Evolutionary conservation across 176 grass and related monocot genomes (phyloP), one percentile per base, ranked within the genome.

Genomic region (Oryza rufipogon): DNA sequence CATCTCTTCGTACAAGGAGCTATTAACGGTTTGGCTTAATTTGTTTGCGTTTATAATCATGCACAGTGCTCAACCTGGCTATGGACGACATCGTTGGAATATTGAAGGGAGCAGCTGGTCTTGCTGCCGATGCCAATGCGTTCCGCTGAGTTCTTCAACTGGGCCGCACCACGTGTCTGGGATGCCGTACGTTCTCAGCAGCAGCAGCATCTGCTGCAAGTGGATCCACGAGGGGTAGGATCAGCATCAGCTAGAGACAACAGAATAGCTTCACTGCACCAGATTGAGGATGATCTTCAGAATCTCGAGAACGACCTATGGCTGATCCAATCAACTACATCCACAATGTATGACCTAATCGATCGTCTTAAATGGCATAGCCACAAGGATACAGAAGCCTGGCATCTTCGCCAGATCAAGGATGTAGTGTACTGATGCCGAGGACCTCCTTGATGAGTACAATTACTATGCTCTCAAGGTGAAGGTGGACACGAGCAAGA

Each of bases 391-490:
- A 12, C 0, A 41, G 75, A 39, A 17, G 74, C 9, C 1, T 2
- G 36, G 14, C 32, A 38, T 4, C 51, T 76, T 54, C 39, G 22
- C 0, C n/a, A 10, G 5, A 41, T 80, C 16, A 80, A 80, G 17
- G 64, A 80, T 64, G 64, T 5, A 49, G 42, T 68, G 23, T 79
- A 66, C 14, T n/a, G 74, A 77, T 77, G 74, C 74, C 0, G 75
- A 63, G 20, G 34, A 77, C 17, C 75, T 77, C 33, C 25, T 80
- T n/a, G 77, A 68, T 51, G 26, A 67, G 41, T 68, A 68, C 8
- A 78, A 66, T 28, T 30, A 66, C 11, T 66, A 66, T 66, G 64
- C 4, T 17, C 14, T 52, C 0, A 52, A 52, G 12, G 15, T 52
- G 49, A 16, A 16, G 14, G 11, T 52, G 49, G 3, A 52, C 9